A percentile compares a stretch with the other conserved stretches of the same genome.
Conservation (phyloP, 169 alveolate species). For the Plasmodium gallinaceum region DNA sequence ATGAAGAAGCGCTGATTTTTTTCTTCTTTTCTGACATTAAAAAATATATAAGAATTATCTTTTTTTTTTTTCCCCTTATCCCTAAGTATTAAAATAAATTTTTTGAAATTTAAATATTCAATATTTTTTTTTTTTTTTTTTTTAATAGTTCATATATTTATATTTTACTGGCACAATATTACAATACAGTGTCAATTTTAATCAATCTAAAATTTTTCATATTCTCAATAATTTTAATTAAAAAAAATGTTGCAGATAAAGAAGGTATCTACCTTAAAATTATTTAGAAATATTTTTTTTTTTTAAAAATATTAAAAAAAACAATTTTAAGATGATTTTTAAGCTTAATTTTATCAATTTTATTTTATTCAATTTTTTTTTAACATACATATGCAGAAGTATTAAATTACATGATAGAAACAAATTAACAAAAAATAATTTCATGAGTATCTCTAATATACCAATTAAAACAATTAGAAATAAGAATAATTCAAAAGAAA, state of each 20-base stretch:
- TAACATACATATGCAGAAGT: neutral
- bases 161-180: no score
- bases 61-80: no score
- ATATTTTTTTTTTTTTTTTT: no score
- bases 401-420: neutral
- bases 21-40: no score
- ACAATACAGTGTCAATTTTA: no score
- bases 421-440: neutral
- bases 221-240: neutral
- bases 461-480: neutral
- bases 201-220: no score
- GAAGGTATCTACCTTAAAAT: neutral
- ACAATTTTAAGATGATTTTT: constrained; percentile 1
- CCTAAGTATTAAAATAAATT: no score
- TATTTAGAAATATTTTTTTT: neutral
- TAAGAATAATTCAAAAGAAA: neutral
- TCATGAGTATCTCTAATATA: neutral
- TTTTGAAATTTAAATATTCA: no score
- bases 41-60: no score
- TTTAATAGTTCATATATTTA: no score
- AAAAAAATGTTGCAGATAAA: neutral
- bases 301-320: neutral
- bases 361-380: neutral
- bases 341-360: neutral
- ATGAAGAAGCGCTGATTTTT: no score